A percentile compares a stretch with the other conserved stretches of the same genome.
These are phyloP conservation scores for Prunus mira DNA, from an alignment of 306 rosid genomes.

Conservation along the genomic window DNA sequence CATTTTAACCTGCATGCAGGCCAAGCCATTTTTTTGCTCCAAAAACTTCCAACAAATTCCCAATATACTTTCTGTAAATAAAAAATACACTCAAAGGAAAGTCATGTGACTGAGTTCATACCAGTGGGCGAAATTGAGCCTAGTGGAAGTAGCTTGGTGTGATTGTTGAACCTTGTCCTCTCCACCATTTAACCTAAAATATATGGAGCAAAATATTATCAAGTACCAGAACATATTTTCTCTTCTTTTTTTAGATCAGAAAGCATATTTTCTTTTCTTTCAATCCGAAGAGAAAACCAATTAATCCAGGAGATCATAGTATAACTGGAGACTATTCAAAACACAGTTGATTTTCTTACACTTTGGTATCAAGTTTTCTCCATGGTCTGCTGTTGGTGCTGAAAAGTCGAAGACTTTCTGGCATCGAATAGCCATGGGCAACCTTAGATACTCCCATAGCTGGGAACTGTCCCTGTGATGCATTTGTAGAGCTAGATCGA, in stretches of 20 bases:
- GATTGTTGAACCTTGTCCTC: slow-evolving; percentile 9
- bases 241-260: no score
- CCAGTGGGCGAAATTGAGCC: slow-evolving; percentile 17
- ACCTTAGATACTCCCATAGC: slow-evolving; percentile 6
- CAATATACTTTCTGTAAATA: no score
- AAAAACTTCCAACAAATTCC: not conserved
- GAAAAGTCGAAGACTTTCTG: slow-evolving; percentile 27
- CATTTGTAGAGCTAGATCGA: not conserved
- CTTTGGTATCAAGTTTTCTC: slow-evolving; percentile 21
- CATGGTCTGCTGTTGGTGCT: slow-evolving; percentile 23
- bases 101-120: not conserved
- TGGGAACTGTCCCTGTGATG: slow-evolving; percentile 15
- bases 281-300: not conserved
- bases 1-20: slow-evolving; percentile 27
- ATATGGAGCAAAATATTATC: not conserved
- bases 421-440: slow-evolving; percentile 17
- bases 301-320: not conserved
- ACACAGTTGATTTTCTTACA: slow-evolving; percentile 20
- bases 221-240: not conserved
- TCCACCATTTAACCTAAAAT: not conserved
- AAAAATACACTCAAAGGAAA: not conserved
- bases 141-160: not conserved
- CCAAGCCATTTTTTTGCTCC: not conserved
- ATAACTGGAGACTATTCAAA: not conserved
- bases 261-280: not conserved